phyloP scores from a whole-genome alignment of 805 yeast genomes.

The Candida odintsovae region DNA sequence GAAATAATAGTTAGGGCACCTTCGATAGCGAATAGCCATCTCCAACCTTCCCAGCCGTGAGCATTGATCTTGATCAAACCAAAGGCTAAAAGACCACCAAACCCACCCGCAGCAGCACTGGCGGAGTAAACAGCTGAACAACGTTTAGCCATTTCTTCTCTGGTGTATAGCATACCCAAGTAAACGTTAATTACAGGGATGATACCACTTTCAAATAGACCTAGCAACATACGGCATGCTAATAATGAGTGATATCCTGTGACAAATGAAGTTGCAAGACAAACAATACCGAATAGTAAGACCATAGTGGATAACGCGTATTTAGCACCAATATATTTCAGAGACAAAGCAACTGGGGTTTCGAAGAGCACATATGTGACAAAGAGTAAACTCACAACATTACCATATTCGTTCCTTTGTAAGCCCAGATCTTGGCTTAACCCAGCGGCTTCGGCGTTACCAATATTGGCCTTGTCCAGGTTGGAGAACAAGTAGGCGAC shows the following conservation, averaged over 20 bases:
- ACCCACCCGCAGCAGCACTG: slow-evolving; percentile 36
- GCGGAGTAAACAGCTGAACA: slow-evolving; percentile 25
- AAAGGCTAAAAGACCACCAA: slow-evolving; percentile 49
- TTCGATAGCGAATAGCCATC: slow-evolving; percentile 46
- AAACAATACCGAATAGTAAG: slow-evolving; percentile 33
- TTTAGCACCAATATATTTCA: slow-evolving; percentile 33
- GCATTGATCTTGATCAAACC: slow-evolving; percentile 39
- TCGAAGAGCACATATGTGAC: slow-evolving; percentile 38
- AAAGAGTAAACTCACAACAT: slow-evolving; percentile 39
- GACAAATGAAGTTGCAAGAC: slow-evolving; percentile 38
- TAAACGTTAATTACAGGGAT: slow-evolving; percentile 45
- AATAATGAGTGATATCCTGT: slow-evolving; percentile 36
- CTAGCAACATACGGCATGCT: slow-evolving; percentile 43
- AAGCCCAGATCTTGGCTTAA: slow-evolving; percentile 35
- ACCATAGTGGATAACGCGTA: slow-evolving; percentile 28
- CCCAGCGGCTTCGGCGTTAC: slow-evolving; percentile 55
- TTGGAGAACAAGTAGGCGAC: slow-evolving; percentile 39
- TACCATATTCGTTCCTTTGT: slow-evolving; percentile 34
- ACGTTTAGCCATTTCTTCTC: slow-evolving; percentile 43
- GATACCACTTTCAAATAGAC: slow-evolving; percentile 46
- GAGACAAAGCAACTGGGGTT: slow-evolving; percentile 32
- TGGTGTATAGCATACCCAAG: slow-evolving; percentile 40
- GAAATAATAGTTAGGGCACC: slow-evolving; percentile 38
- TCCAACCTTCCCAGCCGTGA: slow-evolving; percentile 39
- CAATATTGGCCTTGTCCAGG: slow-evolving; percentile 52